Conservation (phyloP, 108 stramenopile species). For the Stephanodiscus minutulus region DNA sequence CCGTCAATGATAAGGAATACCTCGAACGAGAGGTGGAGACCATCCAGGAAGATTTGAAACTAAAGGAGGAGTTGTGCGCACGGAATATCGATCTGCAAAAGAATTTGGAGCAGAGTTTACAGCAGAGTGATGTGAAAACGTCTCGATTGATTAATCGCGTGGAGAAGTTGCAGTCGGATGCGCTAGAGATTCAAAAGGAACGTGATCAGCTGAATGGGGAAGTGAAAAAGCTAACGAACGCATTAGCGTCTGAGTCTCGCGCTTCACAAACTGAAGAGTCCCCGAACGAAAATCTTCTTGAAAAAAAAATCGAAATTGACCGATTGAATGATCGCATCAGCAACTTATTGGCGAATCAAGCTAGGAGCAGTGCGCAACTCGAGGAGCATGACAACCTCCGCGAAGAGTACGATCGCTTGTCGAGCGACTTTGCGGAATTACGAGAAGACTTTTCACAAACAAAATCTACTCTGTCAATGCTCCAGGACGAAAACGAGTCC, state of each 20-base stretch:
- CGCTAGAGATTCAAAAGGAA: constrained; percentile 27
- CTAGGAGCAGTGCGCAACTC: neutral
- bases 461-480: constrained; percentile 9
- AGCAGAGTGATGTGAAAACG: constrained; percentile 3
- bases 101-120: constrained; percentile 9
- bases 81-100: constrained; percentile 1
- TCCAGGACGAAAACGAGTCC: constrained; percentile 39
- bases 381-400: constrained; percentile 12
- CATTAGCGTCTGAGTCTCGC: neutral
- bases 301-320: constrained; percentile 4
- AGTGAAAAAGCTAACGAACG: constrained; percentile 10
- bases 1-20: constrained; percentile 19
- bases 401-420: constrained; percentile 23
- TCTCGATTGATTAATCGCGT: neutral
- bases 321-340: constrained; percentile 28
- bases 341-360: constrained; percentile 10
- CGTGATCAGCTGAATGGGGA: constrained; percentile 19
- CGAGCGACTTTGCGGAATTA: neutral
- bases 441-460: constrained; percentile 22
- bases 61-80: constrained; percentile 12
- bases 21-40: constrained; percentile 22
- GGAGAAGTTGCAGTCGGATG: constrained; percentile 14
- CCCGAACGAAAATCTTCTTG: constrained; percentile 7
- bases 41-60: constrained; percentile 19
- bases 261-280: neutral